These are phyloP conservation scores for Cephalotrichum gorgonifer DNA, from an alignment of 2,329 filamentous ascomycete species.

Conservation along the genomic window DNA sequence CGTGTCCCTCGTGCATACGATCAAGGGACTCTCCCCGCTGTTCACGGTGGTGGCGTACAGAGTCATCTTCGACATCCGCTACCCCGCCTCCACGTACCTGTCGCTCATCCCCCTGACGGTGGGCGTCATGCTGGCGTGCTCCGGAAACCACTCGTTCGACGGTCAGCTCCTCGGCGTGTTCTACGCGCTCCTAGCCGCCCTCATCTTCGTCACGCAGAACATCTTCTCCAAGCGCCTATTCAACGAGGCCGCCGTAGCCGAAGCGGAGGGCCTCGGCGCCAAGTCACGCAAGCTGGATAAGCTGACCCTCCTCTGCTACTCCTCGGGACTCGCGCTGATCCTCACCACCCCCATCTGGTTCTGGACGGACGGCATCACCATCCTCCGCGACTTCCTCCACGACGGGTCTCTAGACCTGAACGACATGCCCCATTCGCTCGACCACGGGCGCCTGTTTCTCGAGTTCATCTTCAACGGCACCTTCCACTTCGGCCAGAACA, in stretches of 20 bases:
- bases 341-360: constrained; percentile 89
- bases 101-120: constrained; percentile 84
- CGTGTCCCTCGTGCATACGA: constrained; percentile 94
- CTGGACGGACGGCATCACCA: constrained; percentile 71
- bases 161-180: constrained; percentile 85
- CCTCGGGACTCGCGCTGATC: constrained; percentile 84
- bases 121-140: constrained; percentile 95
- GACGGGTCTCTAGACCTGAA: constrained; percentile 65
- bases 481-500: constrained; percentile 94
- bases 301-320: constrained; percentile 92
- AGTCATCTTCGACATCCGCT: constrained; percentile 77
- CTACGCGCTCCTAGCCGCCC: constrained; percentile 78
- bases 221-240: constrained; percentile 98
- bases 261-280: constrained; percentile 55
- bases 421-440: constrained; percentile 54
- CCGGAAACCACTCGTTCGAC: constrained; percentile 64
- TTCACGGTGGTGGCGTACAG: constrained; percentile 94
- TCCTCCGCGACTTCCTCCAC: constrained; percentile 67
- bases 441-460: constrained; percentile 62
- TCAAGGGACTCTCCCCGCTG: constrained; percentile 91
- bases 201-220: constrained; percentile 96
- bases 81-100: constrained; percentile 77
- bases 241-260: constrained; percentile 81
- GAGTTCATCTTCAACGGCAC: constrained; percentile 96
- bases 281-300: constrained; percentile 82